These are phyloP conservation scores for Populus pruinosa DNA, from an alignment of 345 rosid genomes.

Conservation along the genomic window DNA sequence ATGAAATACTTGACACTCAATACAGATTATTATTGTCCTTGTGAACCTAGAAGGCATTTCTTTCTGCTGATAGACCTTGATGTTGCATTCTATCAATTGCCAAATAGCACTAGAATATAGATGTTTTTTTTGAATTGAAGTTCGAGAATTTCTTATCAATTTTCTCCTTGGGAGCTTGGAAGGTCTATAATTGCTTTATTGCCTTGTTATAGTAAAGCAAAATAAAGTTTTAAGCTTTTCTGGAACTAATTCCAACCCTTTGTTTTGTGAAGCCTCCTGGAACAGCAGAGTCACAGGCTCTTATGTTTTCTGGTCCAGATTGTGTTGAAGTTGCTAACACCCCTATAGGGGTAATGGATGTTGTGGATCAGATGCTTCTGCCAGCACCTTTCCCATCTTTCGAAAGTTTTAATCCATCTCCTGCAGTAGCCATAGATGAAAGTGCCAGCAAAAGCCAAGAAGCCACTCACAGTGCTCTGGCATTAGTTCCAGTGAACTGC, in stretches of 20 bases:
- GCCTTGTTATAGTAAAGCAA: not conserved
- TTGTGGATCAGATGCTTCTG: conserved; percentile 70
- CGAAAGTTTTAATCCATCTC: conserved; percentile 74
- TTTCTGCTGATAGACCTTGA: not conserved
- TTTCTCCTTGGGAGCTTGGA: not conserved
- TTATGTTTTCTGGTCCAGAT: conserved; percentile 75
- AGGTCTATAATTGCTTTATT: not conserved
- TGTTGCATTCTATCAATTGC: not conserved
- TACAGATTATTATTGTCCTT: not conserved
- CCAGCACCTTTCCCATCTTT: conserved; percentile 76
- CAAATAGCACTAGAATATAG: not conserved
- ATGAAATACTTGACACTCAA: too few relatives aligned
- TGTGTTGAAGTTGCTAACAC: conserved; percentile 76
- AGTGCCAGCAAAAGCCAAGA: conserved; percentile 69
- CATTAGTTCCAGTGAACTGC: conserved; percentile 46
- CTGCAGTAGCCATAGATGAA: conserved; percentile 54
- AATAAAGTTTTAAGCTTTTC: not conserved
- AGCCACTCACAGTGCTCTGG: conserved; percentile 38
- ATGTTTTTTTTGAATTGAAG: conserved; percentile 1
- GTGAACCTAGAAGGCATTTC: not conserved
- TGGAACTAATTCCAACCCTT: conserved; percentile 20
- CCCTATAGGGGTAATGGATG: conserved; percentile 76
- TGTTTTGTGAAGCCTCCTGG: conserved; percentile 87
- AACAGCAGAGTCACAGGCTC: conserved; percentile 92
- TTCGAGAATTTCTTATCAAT: not conserved